A percentile compares a stretch with the other conserved stretches of the same genome.
Evolutionary conservation across 2,329 filamentous ascomycete genomes (phyloP).

Genomic region (Pleomassaria siparia): DNA sequence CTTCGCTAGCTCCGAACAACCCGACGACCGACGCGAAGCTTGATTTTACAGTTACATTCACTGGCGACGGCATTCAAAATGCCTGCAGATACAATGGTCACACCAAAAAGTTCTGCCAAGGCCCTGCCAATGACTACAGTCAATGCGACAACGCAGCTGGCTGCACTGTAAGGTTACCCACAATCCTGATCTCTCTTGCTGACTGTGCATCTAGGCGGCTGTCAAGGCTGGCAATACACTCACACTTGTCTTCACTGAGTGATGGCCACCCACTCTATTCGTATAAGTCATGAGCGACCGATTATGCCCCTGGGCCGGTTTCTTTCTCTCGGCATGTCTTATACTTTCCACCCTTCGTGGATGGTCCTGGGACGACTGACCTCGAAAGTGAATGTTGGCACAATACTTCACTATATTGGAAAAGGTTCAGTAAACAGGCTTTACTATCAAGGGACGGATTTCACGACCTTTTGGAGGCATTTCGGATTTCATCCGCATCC

Average conservation of each 20-base stretch:
- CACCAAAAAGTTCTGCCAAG: constrained; percentile 63
- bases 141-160: constrained; percentile 51
- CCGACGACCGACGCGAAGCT: constrained; percentile 70
- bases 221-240: constrained; percentile 25
- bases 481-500: constrained; percentile 24
- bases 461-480: constrained; percentile 21
- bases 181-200: not conserved
- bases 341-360: not conserved
- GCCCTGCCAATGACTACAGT: constrained; percentile 10
- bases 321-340: not conserved
- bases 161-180: constrained; percentile 71
- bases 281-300: not conserved
- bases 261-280: not conserved
- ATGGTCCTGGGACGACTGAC: not conserved
- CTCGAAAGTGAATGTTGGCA: constrained; percentile 13
- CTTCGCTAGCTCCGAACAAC: constrained; percentile 82
- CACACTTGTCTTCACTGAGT: constrained; percentile 24
- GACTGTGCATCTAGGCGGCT: constrained; percentile 20
- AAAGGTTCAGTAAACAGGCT: constrained; percentile 2
- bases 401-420: constrained; percentile 24
- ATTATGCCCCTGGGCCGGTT: not conserved
- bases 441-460: constrained; percentile 16
- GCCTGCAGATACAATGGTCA: constrained; percentile 63
- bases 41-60: constrained; percentile 77
- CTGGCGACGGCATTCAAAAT: constrained; percentile 61